A percentile compares a stretch with the other conserved stretches of the same genome.
Conservation (phyloP, 352 stramenopile genomes). For the Pythium angustatum region DNA sequence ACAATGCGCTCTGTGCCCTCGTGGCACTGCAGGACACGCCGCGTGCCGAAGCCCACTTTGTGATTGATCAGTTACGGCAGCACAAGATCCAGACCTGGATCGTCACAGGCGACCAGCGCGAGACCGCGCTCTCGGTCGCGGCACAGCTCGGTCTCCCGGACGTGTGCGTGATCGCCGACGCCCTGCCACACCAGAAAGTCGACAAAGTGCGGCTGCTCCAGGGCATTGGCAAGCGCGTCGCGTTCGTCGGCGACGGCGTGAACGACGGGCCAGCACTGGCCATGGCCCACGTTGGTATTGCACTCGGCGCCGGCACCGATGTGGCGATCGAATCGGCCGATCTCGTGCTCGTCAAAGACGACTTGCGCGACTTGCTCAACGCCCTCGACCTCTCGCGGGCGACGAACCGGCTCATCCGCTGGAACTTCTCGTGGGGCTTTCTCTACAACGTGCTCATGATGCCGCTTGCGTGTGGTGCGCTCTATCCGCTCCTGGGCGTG, state of each 20-base stretch:
- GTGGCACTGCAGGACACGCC: slow-evolving; percentile 55
- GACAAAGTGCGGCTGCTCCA: slow-evolving; percentile 74
- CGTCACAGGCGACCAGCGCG: slow-evolving; percentile 72
- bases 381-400: slow-evolving; percentile 56
- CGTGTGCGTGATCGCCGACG: slow-evolving; percentile 60
- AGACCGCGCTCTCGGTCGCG: slow-evolving; percentile 58
- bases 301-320: slow-evolving; percentile 64
- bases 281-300: slow-evolving; percentile 66
- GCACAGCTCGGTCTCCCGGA: slow-evolving; percentile 50
- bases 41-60: slow-evolving; percentile 50
- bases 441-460: slow-evolving; percentile 79
- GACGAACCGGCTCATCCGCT: slow-evolving; percentile 70
- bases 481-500: slow-evolving; percentile 62
- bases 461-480: slow-evolving; percentile 64
- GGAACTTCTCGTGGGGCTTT: slow-evolving; percentile 77
- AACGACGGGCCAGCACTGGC: slow-evolving; percentile 75
- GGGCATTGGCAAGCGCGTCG: slow-evolving; percentile 66
- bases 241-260: slow-evolving; percentile 74
- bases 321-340: slow-evolving; percentile 73
- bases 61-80: slow-evolving; percentile 55
- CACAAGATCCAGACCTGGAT: slow-evolving; percentile 72
- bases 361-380: slow-evolving; percentile 67
- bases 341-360: slow-evolving; percentile 73
- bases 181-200: slow-evolving; percentile 74
- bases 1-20: slow-evolving; percentile 50